Conservation (phyloP, 371 early-diverging fungal genomes). For the Mucor indicus region DNA sequence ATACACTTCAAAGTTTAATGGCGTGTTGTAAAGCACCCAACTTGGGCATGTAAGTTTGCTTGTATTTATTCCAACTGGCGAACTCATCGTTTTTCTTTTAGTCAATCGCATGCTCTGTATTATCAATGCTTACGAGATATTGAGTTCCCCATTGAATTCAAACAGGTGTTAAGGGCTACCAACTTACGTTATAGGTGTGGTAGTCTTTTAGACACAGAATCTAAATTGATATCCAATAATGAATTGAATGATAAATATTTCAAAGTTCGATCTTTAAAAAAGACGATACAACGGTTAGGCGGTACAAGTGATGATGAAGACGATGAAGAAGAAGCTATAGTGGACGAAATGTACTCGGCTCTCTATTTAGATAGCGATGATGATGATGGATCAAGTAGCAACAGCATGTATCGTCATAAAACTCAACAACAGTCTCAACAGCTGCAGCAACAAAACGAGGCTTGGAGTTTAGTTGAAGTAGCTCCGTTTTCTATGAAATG, state of each 20-base stretch:
- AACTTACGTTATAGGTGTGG: constrained; percentile 23
- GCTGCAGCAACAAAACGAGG: constrained; percentile 14
- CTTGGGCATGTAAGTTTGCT: constrained; percentile 58
- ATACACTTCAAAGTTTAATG: constrained; percentile 74
- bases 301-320: background rate
- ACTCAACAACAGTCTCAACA: constrained; percentile 2
- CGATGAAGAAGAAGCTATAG: constrained; percentile 16
- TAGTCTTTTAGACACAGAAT: background rate
- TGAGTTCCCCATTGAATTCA: constrained; percentile 32
- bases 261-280: constrained; percentile 7
- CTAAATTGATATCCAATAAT: constrained; percentile 1
- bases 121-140: constrained; percentile 26
- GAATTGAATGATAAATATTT: constrained; percentile 18
- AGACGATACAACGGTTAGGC: background rate
- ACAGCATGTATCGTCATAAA: background rate
- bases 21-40: constrained; percentile 62
- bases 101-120: constrained; percentile 36
- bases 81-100: constrained; percentile 1
- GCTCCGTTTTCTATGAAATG: constrained; percentile 25
- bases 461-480: constrained; percentile 51
- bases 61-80: background rate
- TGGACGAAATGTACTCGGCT: background rate
- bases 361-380: constrained; percentile 25
- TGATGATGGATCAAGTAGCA: constrained; percentile 3
- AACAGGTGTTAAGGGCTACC: constrained; percentile 40